phyloP scores from a whole-genome alignment of 1,139 yeast species.

The Arxiozyma telluris region DNA sequence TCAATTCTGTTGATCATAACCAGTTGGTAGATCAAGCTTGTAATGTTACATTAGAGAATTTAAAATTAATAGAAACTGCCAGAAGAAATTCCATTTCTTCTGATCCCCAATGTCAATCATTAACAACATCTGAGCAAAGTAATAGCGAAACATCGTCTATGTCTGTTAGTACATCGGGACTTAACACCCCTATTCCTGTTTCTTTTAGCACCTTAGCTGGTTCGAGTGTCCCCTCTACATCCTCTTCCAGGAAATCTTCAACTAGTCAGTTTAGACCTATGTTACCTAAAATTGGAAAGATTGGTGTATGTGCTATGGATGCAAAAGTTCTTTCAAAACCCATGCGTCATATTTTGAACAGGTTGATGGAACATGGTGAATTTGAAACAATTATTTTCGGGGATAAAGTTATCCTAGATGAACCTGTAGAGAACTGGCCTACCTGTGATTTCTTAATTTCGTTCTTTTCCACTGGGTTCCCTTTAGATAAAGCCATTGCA shows the following conservation, averaged over 20 bases:
- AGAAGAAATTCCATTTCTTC: not conserved
- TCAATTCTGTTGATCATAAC: not conserved
- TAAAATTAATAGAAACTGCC: not conserved
- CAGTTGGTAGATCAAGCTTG: not conserved
- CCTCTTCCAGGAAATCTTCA: slow-evolving; percentile 29
- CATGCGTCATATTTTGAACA: slow-evolving; percentile 79
- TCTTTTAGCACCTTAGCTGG: not conserved
- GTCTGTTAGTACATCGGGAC: slow-evolving; percentile 4
- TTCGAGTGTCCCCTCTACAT: slow-evolving; percentile 20
- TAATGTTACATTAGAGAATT: not conserved
- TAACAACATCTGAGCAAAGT: not conserved
- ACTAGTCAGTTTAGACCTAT: slow-evolving; percentile 33
- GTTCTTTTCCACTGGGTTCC: slow-evolving; percentile 93
- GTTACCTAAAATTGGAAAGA: slow-evolving; percentile 75
- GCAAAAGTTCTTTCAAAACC: slow-evolving; percentile 94
- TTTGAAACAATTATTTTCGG: slow-evolving; percentile 96
- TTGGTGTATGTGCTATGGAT: slow-evolving; percentile 99
- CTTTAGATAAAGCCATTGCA: slow-evolving; percentile 87
- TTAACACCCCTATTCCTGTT: slow-evolving; percentile 6
- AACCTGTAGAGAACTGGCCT: slow-evolving; percentile 93
- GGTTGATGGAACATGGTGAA: slow-evolving; percentile 87
- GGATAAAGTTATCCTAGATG: slow-evolving; percentile 93
- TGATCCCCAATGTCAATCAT: not conserved
- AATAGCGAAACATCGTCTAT: not conserved
- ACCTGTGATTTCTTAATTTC: slow-evolving; percentile 92